A percentile compares a stretch with the other conserved stretches of the same genome.
Conservation (phyloP, 495 filamentous ascomycete species). For the Immersiella caudata region DNA sequence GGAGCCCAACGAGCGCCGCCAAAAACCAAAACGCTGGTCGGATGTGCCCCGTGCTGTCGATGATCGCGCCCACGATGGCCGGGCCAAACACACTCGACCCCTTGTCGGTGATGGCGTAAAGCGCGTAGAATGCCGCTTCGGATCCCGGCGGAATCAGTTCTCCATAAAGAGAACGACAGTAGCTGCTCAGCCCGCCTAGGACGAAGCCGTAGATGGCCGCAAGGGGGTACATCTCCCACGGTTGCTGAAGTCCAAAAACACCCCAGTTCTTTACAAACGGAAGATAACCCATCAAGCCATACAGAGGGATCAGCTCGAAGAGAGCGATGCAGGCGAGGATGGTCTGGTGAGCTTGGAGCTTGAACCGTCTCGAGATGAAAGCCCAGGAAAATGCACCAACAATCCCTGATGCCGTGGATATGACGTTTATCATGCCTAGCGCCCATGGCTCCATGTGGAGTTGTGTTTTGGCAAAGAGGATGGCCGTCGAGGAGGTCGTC, state of each 20-base stretch:
- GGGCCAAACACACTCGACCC: slow-evolving; percentile 93
- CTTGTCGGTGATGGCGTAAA: slow-evolving; percentile 98
- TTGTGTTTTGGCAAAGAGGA: slow-evolving; percentile 93
- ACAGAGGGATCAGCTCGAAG: slow-evolving; percentile 90
- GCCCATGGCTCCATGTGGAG: slow-evolving; percentile 85
- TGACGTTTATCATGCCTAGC: slow-evolving; percentile 91
- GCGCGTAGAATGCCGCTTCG: slow-evolving; percentile 93
- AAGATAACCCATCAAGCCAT: slow-evolving; percentile 87
- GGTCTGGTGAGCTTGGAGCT: slow-evolving; percentile 75
- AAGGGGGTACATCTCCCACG: slow-evolving; percentile 96
- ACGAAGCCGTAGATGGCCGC: slow-evolving; percentile 91
- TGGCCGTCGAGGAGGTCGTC: slow-evolving; percentile 91
- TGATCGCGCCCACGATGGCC: slow-evolving; percentile 89
- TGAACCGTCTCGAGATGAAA: slow-evolving; percentile 65
- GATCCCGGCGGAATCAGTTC: slow-evolving; percentile 91
- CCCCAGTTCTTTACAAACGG: slow-evolving; percentile 76
- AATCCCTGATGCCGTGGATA: slow-evolving; percentile 80
- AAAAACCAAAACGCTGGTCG: slow-evolving; percentile 93
- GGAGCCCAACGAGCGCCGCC: slow-evolving; percentile 77
- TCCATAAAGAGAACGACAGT: slow-evolving; percentile 90
- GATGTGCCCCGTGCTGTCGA: slow-evolving; percentile 86
- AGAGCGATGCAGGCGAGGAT: slow-evolving; percentile 86
- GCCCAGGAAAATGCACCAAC: slow-evolving; percentile 90
- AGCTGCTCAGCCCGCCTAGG: slow-evolving; percentile 87
- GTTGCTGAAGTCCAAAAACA: slow-evolving; percentile 81